phyloP scores from a whole-genome alignment of 495 filamentous ascomycete species.

The Podospora australis region DNA sequence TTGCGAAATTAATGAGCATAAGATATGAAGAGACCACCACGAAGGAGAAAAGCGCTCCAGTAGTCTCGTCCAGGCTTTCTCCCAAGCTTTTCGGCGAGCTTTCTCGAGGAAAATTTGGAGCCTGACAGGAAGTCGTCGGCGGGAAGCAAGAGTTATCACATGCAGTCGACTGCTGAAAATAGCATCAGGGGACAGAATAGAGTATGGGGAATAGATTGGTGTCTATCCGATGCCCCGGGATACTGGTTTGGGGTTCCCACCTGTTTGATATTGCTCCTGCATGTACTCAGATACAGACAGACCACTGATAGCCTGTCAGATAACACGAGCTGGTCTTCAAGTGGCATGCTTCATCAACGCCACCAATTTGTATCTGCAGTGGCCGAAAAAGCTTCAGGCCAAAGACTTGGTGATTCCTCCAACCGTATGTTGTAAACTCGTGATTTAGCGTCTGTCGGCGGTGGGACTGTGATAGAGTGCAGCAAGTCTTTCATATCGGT shows the following conservation, averaged over 20 bases:
- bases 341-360: too few relatives aligned
- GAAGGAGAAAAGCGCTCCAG: too few relatives aligned
- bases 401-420: neutral
- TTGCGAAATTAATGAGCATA: neutral
- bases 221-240: neutral
- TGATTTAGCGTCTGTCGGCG: too few relatives aligned
- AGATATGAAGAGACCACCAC: neutral
- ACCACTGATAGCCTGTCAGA: neutral
- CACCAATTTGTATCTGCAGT: neutral
- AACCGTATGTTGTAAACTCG: neutral
- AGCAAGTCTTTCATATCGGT: too few relatives aligned
- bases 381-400: neutral
- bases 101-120: neutral
- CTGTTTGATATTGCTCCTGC: neutral
- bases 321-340: too few relatives aligned
- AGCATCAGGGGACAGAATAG: neutral
- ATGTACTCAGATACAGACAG: neutral
- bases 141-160: neutral
- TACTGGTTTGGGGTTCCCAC: too few relatives aligned
- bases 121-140: neutral
- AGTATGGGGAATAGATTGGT: neutral
- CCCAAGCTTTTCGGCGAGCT: neutral
- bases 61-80: too few relatives aligned
- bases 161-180: neutral
- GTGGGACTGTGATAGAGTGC: too few relatives aligned